Percentiles rank a stretch among this genome's conserved stretches.
Evolutionary conservation across 1,139 yeast species (phyloP).

Genomic region (Kodamaea sp.): DNA sequence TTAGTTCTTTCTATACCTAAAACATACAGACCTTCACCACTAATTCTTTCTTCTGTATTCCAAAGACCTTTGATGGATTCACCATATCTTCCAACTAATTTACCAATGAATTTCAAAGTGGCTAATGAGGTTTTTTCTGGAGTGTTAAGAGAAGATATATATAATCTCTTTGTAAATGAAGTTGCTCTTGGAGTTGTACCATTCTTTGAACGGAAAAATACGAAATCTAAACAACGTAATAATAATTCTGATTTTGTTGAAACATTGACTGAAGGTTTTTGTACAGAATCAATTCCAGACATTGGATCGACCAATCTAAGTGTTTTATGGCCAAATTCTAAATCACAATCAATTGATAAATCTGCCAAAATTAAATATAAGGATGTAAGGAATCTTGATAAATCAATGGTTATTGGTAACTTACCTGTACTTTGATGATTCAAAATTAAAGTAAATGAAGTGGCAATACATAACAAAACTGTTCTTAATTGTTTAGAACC

Average conservation of each 20-base stretch:
- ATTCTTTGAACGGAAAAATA: constrained; percentile 74
- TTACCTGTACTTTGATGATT: constrained; percentile 62
- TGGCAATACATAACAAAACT: constrained; percentile 74
- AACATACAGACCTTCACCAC: constrained; percentile 62
- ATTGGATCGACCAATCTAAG: constrained; percentile 77
- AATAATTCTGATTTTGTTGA: constrained; percentile 86
- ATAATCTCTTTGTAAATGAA: constrained; percentile 79
- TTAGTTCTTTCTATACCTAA: constrained; percentile 60
- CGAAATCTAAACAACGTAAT: constrained; percentile 70
- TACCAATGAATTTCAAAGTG: constrained; percentile 69
- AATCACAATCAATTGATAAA: constrained; percentile 72
- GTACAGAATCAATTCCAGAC: constrained; percentile 29
- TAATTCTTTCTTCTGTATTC: constrained; percentile 81
- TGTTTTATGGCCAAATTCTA: constrained; percentile 81
- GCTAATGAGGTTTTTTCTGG: constrained; percentile 91
- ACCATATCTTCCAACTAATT: constrained; percentile 62
- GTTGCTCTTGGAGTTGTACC: constrained; percentile 72
- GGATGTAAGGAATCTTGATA: constrained; percentile 70
- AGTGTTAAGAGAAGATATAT: constrained; percentile 61
- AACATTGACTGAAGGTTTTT: constrained; percentile 73
- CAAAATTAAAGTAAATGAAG: constrained; percentile 79
- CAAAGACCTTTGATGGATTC: constrained; percentile 71
- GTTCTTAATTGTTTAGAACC: constrained; percentile 53
- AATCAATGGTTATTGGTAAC: constrained; percentile 58
- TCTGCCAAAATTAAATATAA: constrained; percentile 64